A percentile compares a stretch with the other conserved stretches of the same genome.
phyloP scores from a whole-genome alignment of 352 stramenopile genomes.

The Pythium sp. region DNA sequence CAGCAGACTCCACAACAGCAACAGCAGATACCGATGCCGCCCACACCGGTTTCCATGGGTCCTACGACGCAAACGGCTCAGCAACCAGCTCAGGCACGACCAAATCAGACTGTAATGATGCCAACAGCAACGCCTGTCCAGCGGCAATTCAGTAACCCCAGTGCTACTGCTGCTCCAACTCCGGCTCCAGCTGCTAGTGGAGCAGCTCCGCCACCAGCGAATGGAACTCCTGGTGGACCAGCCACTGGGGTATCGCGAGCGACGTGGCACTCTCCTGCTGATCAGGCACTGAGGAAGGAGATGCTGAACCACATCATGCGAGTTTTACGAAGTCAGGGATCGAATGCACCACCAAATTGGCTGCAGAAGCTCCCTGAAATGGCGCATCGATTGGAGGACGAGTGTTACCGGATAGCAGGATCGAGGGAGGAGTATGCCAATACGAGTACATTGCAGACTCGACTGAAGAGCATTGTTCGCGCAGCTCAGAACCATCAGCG shows the following conservation, averaged over 20 bases:
- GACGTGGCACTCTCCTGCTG: slow-evolving; percentile 67
- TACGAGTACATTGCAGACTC: slow-evolving; percentile 91
- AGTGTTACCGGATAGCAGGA: slow-evolving; percentile 90
- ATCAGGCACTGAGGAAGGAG: slow-evolving; percentile 74
- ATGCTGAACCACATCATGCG: slow-evolving; percentile 92
- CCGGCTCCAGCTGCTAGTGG: slow-evolving; percentile 1
- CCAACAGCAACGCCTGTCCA: slow-evolving; percentile 11
- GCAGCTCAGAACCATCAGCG: slow-evolving; percentile 66
- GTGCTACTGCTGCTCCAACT: neutral
- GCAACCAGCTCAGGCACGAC: slow-evolving; percentile 16
- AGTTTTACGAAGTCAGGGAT: slow-evolving; percentile 93
- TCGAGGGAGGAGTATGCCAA: slow-evolving; percentile 95
- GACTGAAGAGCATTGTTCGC: slow-evolving; percentile 94
- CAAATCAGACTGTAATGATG: slow-evolving; percentile 3
- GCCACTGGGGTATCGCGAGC: slow-evolving; percentile 24
- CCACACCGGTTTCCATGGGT: slow-evolving; percentile 16
- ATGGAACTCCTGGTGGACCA: slow-evolving; percentile 1
- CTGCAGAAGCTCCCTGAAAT: slow-evolving; percentile 97
- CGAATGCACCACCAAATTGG: slow-evolving; percentile 95
- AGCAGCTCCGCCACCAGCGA: neutral
- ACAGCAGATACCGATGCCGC: slow-evolving; percentile 10
- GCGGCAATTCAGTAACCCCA: slow-evolving; percentile 14
- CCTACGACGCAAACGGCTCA: slow-evolving; percentile 24
- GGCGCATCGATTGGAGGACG: slow-evolving; percentile 96
- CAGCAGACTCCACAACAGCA: slow-evolving; percentile 6